Percentiles rank a stretch among this genome's conserved stretches.
These are phyloP conservation scores for Microsporum ferrugineum DNA, from an alignment of 2,329 filamentous ascomycete genomes.

Conservation along the genomic window DNA sequence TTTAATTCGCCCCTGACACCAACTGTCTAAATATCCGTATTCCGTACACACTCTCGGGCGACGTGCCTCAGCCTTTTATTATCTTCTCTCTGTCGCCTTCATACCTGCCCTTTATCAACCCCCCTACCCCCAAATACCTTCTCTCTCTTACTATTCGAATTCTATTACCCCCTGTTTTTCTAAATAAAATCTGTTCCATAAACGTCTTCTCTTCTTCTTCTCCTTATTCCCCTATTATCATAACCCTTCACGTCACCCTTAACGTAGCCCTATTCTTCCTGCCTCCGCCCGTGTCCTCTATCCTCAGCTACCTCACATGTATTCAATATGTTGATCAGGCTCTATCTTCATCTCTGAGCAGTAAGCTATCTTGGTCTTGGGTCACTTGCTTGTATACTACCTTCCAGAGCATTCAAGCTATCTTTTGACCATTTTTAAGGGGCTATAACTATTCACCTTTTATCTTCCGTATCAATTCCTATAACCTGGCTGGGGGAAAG, in stretches of 20 bases:
- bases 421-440: too few relatives aligned
- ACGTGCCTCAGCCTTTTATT: background rate
- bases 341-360: background rate
- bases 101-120: background rate
- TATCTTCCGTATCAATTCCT: too few relatives aligned
- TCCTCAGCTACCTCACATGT: background rate
- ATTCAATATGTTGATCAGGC: background rate
- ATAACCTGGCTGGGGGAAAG: too few relatives aligned
- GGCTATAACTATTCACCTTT: too few relatives aligned
- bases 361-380: background rate
- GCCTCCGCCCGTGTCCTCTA: background rate
- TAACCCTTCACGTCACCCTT: background rate
- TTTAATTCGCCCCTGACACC: background rate
- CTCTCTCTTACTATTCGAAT: background rate
- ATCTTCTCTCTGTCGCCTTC: background rate
- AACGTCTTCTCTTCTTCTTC: background rate
- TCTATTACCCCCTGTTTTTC: conserved; percentile 1
- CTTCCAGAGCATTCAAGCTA: background rate
- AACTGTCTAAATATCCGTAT: conserved; percentile 1
- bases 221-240: background rate
- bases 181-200: background rate
- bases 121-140: background rate
- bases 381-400: background rate
- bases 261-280: background rate
- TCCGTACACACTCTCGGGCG: background rate